Conservation (phyloP, 768 basidiomycete genomes). For the Lentinula aciculospora region DNA sequence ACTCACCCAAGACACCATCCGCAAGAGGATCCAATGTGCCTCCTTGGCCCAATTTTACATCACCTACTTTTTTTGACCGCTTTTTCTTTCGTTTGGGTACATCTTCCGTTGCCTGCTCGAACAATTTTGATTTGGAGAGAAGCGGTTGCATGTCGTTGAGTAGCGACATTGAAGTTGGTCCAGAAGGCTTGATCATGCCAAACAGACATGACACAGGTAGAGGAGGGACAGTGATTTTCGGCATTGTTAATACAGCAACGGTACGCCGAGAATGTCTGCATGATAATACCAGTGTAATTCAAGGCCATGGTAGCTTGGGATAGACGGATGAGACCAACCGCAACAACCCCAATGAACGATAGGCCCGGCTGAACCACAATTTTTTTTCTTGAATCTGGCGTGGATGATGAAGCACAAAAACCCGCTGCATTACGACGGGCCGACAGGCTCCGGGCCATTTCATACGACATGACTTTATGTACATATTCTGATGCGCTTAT, state of each 20-base stretch:
- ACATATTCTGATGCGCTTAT: too few relatives aligned
- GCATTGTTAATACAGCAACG: conserved; percentile 39
- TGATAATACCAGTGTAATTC: not conserved
- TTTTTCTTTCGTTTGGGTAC: conserved; percentile 44
- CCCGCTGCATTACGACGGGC: not conserved
- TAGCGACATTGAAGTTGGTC: conserved; percentile 87
- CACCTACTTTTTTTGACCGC: conserved; percentile 38
- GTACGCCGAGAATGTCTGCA: not conserved
- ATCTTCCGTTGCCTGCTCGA: conserved; percentile 58
- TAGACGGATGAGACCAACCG: not conserved
- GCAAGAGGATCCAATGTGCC: conserved; percentile 96
- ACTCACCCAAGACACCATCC: conserved; percentile 85
- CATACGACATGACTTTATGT: too few relatives aligned
- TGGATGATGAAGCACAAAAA: not conserved
- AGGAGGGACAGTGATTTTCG: conserved; percentile 47
- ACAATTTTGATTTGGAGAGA: conserved; percentile 71
- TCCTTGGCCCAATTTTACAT: conserved; percentile 86
- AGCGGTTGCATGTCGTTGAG: conserved; percentile 82
- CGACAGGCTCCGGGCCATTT: too few relatives aligned
- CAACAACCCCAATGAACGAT: not conserved
- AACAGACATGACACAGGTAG: conserved; percentile 79
- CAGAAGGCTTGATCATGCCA: conserved; percentile 87
- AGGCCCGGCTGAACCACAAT: not conserved
- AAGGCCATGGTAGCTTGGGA: not conserved
- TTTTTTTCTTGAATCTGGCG: not conserved